Evolutionary conservation across 2,329 filamentous ascomycete genomes (phyloP).

Genomic region (Fusarium torulosum): DNA sequence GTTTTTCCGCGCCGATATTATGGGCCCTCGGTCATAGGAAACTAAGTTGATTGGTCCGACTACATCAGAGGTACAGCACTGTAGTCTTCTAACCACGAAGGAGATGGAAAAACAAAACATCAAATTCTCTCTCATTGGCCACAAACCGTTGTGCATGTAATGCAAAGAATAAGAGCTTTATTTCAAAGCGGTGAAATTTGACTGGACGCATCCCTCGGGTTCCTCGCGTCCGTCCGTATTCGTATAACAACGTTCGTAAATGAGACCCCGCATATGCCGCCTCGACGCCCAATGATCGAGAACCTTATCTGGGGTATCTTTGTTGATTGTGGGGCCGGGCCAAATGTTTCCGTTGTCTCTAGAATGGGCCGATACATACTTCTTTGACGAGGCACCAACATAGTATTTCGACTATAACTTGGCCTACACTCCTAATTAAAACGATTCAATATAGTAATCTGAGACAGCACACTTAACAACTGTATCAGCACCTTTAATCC

Average conservation of each 20-base stretch:
- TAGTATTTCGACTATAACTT: neutral
- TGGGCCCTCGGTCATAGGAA: no score
- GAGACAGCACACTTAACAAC: neutral
- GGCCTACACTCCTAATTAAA: no score
- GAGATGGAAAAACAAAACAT: no score
- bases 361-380: constrained; percentile 36
- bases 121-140: no score
- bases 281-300: neutral
- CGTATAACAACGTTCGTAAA: neutral
- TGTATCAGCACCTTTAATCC: neutral
- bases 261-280: neutral
- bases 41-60: no score
- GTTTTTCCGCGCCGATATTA: no score
- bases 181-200: no score
- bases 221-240: constrained; percentile 21
- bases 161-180: neutral
- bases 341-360: constrained; percentile 27
- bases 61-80: no score
- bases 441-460: neutral
- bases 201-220: neutral
- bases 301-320: neutral
- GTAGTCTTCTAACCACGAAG: no score
- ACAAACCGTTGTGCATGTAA: neutral
- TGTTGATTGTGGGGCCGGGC: constrained; percentile 36
- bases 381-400: neutral